Percentiles rank a stretch among this genome's conserved stretches.
Conservation (phyloP, 495 filamentous ascomycete species). For the Neurospora sp. region DNA sequence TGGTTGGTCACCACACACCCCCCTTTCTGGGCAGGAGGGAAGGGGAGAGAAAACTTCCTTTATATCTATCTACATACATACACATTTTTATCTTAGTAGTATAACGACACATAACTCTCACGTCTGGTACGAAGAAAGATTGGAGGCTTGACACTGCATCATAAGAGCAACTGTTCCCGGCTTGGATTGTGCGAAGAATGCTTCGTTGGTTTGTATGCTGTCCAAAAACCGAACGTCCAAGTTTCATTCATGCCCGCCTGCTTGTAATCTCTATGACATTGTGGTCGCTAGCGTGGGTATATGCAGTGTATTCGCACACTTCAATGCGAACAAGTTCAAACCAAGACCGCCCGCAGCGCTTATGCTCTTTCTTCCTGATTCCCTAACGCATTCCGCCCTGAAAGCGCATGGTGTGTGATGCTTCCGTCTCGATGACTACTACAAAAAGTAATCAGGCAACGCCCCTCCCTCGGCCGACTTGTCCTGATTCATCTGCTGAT, state of each 20-base stretch:
- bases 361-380: neutral
- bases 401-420: neutral
- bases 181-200: neutral
- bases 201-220: neutral
- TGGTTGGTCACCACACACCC: neutral
- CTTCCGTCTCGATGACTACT: neutral
- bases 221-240: neutral
- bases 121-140: neutral
- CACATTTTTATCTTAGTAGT: neutral
- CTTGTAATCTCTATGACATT: neutral
- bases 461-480: slow-evolving; percentile 41
- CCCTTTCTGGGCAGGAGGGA: neutral
- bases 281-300: neutral
- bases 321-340: neutral
- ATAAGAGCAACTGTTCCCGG: neutral
- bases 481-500: slow-evolving; percentile 19
- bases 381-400: neutral
- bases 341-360: neutral
- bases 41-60: neutral
- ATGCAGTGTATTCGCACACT: neutral
- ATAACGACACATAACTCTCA: neutral
- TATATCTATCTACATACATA: slow-evolving; percentile 2
- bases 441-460: slow-evolving; percentile 48
- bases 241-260: neutral
- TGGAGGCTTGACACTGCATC: neutral